Conservation (phyloP, 495 filamentous ascomycete species). For the Annulohypoxylon moriforme region DNA sequence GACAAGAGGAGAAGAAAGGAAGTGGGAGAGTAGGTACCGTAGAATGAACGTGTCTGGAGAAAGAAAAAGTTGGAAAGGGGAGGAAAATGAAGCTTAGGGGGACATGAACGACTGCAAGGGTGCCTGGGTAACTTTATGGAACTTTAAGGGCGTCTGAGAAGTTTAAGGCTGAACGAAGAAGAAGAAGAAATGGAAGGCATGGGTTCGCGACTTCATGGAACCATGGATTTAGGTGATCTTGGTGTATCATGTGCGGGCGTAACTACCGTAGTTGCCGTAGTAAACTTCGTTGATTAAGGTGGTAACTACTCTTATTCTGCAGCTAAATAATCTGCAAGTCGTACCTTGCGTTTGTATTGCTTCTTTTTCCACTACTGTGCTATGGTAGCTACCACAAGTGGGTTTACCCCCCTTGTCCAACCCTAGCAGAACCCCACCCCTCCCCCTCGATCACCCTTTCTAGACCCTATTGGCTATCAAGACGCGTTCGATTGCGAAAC, state of each 20-base stretch:
- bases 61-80: conserved; percentile 15
- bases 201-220: background rate
- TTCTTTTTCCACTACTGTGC: conserved; percentile 22
- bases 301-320: conserved; percentile 24
- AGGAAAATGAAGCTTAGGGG: conserved; percentile 8
- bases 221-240: background rate
- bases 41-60: conserved; percentile 15
- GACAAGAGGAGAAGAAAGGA: background rate
- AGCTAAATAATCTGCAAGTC: conserved; percentile 37
- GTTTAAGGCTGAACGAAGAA: conserved; percentile 38
- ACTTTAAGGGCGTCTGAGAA: conserved; percentile 12
- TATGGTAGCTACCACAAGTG: background rate
- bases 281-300: conserved; percentile 23
- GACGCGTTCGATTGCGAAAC: conserved; percentile 33
- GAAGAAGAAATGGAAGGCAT: background rate
- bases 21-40: conserved; percentile 6
- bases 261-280: conserved; percentile 13
- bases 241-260: conserved; percentile 8
- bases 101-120: conserved; percentile 17
- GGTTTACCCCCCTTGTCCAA: conserved; percentile 2
- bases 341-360: conserved; percentile 44
- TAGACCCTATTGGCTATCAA: conserved; percentile 26
- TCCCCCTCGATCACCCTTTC: conserved; percentile 15
- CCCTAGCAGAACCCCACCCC: conserved; percentile 20
- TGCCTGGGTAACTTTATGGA: conserved; percentile 28